A percentile compares a stretch with the other conserved stretches of the same genome.
Conservation (phyloP, 306 rosid species). For the Lathyrus oleraceus region DNA sequence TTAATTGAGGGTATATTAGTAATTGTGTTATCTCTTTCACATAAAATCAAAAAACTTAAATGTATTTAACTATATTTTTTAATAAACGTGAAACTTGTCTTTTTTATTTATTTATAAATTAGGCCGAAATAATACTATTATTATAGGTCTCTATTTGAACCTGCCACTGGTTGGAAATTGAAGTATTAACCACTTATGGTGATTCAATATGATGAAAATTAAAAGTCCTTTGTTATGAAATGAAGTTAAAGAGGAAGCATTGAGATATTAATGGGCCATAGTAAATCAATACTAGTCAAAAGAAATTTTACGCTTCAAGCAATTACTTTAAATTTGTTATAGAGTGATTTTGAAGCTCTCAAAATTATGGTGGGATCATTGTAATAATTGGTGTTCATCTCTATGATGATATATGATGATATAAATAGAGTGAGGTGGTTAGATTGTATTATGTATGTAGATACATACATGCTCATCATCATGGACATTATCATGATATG, state of each 20-base stretch:
- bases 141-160: constrained; percentile 29
- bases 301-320: constrained; percentile 45
- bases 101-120: too few relatives aligned
- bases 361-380: constrained; percentile 54
- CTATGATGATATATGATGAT: constrained; percentile 41
- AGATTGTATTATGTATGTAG: background rate
- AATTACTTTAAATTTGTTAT: constrained; percentile 48
- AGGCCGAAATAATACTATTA: too few relatives aligned
- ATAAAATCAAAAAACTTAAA: too few relatives aligned
- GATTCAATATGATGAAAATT: constrained; percentile 35
- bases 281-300: constrained; percentile 60
- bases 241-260: constrained; percentile 57
- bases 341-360: constrained; percentile 61
- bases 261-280: constrained; percentile 76
- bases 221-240: constrained; percentile 32
- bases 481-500: constrained; percentile 26
- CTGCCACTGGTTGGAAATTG: constrained; percentile 52
- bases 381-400: constrained; percentile 40
- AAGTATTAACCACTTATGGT: constrained; percentile 38
- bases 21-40: too few relatives aligned
- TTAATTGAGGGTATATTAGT: too few relatives aligned
- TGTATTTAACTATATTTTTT: too few relatives aligned
- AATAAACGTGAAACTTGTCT: too few relatives aligned
- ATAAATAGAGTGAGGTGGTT: constrained; percentile 23
- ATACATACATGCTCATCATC: constrained; percentile 4